phyloP scores from a whole-genome alignment of 2,329 filamentous ascomycete genomes.

The Xylariaceae sp. region DNA sequence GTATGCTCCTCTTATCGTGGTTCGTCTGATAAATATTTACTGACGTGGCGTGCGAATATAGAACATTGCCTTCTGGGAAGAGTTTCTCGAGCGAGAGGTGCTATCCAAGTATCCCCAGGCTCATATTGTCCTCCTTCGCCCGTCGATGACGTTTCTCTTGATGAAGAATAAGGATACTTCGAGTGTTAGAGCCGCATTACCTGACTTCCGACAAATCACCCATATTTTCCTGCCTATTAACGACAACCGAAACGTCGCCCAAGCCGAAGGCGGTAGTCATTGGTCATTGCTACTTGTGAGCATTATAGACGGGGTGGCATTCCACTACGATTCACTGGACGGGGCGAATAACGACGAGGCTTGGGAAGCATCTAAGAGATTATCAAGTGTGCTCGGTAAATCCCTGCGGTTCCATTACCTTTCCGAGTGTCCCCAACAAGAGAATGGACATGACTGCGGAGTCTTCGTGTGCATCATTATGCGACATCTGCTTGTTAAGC shows the following conservation, averaged over 20 bases:
- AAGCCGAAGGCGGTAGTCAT: conserved; percentile 88
- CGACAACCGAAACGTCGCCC: conserved; percentile 74
- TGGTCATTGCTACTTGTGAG: conserved; percentile 94
- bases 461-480: conserved; percentile 96
- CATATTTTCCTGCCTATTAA: conserved; percentile 97
- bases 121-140: conserved; percentile 86
- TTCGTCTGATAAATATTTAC: conserved; percentile 7
- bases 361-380: conserved; percentile 66
- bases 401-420: conserved; percentile 78
- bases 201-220: conserved; percentile 77
- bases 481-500: conserved; percentile 86
- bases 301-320: conserved; percentile 84
- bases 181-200: conserved; percentile 68
- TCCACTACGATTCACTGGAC: conserved; percentile 91
- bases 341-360: conserved; percentile 78
- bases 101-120: conserved; percentile 79
- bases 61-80: conserved; percentile 98
- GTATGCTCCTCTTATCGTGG: conserved; percentile 51
- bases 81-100: conserved; percentile 90
- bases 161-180: conserved; percentile 69
- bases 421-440: conserved; percentile 84
- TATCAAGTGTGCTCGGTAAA: conserved; percentile 68
- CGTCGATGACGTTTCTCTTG: conserved; percentile 89
- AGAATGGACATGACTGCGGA: conserved; percentile 91
- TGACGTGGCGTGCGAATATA: conserved; percentile 42